These are phyloP conservation scores for Schizophyllum commune DNA, from an alignment of 1,284 basidiomycete genomes.

Conservation along the genomic window DNA sequence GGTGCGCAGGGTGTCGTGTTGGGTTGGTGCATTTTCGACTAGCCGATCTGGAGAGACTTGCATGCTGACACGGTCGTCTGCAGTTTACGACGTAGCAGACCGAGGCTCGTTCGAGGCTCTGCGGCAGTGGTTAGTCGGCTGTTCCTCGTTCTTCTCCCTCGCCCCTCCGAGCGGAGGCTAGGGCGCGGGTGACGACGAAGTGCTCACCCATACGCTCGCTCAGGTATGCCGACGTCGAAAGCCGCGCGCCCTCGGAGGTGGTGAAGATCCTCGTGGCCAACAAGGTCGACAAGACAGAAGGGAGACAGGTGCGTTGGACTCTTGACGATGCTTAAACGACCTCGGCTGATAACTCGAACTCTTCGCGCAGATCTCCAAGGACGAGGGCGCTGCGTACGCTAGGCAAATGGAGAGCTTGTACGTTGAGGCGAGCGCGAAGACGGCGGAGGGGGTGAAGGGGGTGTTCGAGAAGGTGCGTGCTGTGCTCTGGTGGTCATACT, in stretches of 20 bases:
- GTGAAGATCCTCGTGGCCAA: constrained; percentile 95
- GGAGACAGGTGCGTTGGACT: too few species aligned
- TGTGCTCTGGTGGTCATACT: too few species aligned
- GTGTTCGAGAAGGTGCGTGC: constrained; percentile 76
- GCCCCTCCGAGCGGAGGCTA: too few species aligned
- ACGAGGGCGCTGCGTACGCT: constrained; percentile 81
- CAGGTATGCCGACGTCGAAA: constrained; percentile 92
- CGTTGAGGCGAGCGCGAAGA: constrained; percentile 87
- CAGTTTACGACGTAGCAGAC: constrained; percentile 94
- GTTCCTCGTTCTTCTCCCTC: too few species aligned
- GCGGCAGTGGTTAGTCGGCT: constrained; percentile 88
- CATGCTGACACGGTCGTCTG: constrained; percentile 1
- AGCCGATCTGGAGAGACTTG: too few species aligned
- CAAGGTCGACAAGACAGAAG: constrained; percentile 87
- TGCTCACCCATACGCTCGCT: too few species aligned
- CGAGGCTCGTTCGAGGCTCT: constrained; percentile 89
- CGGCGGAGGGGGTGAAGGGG: constrained; percentile 70
- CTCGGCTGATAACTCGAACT: too few species aligned
- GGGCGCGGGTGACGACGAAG: too few species aligned
- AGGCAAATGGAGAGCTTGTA: constrained; percentile 77
- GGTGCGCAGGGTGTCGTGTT: constrained; percentile 93
- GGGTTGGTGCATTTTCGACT: constrained; percentile 35
- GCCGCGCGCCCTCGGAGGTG: constrained; percentile 80
- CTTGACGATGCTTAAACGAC: too few species aligned
- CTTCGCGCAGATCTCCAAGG: constrained; percentile 26